Evolutionary conservation across 768 basidiomycete genomes (phyloP), one percentile per base, ranked within the genome.

Genomic region (Galerina marginata): DNA sequence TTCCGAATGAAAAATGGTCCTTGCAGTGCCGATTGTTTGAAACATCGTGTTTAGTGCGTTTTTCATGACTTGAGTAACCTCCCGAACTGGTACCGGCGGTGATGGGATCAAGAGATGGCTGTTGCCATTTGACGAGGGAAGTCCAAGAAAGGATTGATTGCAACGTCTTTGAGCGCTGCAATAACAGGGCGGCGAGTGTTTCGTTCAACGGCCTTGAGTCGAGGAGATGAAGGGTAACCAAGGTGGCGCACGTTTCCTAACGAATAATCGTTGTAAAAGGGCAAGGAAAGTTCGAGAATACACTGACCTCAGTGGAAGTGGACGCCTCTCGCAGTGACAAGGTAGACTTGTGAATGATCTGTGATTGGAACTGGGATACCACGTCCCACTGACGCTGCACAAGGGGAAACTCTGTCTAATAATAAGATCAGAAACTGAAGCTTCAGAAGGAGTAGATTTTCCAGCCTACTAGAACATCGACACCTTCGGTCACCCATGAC

Each of bases 351-450:
- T 95, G 91, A 20, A 91, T 85, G 62, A 98, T 96, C 69, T 96
- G 95, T 1, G 89, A 79, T 45, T 94, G 88, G 70, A 96, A 94
- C 64, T 91, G 92, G 4, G 88, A 86, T 7, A 98, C 86, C 1
- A 86, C 82, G 58, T 96, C 96, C 96, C 95, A 98, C 74, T 98
- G 96, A 38, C 93, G 88, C 65, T 94, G 91, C 3, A 94, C 86
- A 4, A 98, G 78, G 26, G 95, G 93, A 64, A 96, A 90, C 74
- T 95, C 92, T 48, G 86, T 85, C 94, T 95, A 33, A 16, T 11
- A 12, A 58, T 23, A 7, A 40, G 64, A 46, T 58, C 44, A 20
- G 36, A 23, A 9, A 39, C 9, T 26, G 16, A 26, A 36, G 44
- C 7, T 33, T 40, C 15, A 29, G 15, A 54, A 23, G 23, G 6